Base-by-base conservation (phyloP, 1,139 yeast species). In the Trichomonascaceae sp. region DNA sequence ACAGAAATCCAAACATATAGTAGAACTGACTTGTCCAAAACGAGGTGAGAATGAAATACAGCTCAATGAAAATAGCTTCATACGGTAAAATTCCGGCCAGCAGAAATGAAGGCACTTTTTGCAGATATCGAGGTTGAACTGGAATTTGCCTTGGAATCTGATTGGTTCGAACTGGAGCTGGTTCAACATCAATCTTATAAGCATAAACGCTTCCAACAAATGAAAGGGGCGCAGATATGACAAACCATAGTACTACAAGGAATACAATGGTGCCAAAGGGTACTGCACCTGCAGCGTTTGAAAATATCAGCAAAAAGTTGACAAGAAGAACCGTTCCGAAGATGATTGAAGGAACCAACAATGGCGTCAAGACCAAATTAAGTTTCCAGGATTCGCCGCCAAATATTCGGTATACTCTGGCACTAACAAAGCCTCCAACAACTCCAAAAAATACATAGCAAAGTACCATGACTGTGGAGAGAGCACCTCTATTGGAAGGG, bases 141-240 rank as follows among this genome's bases (percentile, higher is more conserved):
- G 99, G 99, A 58, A 93, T 86, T 73, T 93, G 98, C 72, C 99
- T 83, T 58, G 97, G 96, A 62, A 93, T 93, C 74, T 91, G 96
- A 65, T 74, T 74, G 24, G 96, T 89, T 65, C 89, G 84, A 36
- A 91, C 95, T 13, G 98, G 98, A 46, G 81, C 74, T 10, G 76
- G 69, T 58, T 84, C 70, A 48, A 80, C 67, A 24, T 83, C 81
- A 65, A 78, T 79, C 72, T 82, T 89, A 63, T 85, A 78, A 1
- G 95, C 95, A 54, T 86, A 67, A 51, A 90, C 73, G 0, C 96
- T 86, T 15, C 97, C 97, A 50, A 81, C 75, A 10, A 85, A 77
- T 1, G 97, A 84, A 55, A 91, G 75, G 47, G 99, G 99, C 43
- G 90, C 78, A 3, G 96, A 87, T 55, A 93, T 76, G 30, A 84